phyloP scores from a whole-genome alignment of 169 alveolate species.

The Plasmodium sp. region DNA sequence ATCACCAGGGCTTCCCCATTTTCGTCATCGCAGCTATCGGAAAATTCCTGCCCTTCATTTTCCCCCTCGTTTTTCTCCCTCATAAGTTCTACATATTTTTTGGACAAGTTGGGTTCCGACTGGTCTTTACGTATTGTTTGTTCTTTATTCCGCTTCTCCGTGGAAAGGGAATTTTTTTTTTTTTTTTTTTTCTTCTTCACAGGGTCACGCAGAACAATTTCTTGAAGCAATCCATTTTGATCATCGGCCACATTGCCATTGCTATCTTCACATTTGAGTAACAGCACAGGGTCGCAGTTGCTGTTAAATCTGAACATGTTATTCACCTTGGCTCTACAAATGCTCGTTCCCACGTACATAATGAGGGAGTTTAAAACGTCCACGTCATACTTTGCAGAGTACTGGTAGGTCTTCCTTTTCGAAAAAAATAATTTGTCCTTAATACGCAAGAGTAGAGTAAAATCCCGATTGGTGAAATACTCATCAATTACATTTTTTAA shows the following conservation, averaged over 20 bases:
- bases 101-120: neutral
- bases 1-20: neutral
- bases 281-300: constrained; percentile 49
- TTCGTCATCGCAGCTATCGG: neutral
- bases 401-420: constrained; percentile 41
- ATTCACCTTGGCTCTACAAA: constrained; percentile 68
- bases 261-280: constrained; percentile 5
- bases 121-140: neutral
- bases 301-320: constrained; percentile 46
- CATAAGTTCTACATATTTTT: constrained; percentile 65
- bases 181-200: neutral
- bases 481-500: constrained; percentile 71
- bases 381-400: constrained; percentile 50
- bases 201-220: neutral
- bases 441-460: constrained; percentile 36
- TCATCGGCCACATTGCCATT: neutral
- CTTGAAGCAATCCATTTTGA: constrained; percentile 14
- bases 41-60: neutral
- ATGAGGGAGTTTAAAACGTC: constrained; percentile 52
- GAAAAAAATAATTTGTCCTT: constrained; percentile 44
- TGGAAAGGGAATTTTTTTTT: neutral
- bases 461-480: constrained; percentile 81
- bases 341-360: constrained; percentile 57
- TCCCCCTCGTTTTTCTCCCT: constrained; percentile 5
- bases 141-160: neutral